These are phyloP conservation scores for Epichloe gansuensis DNA, from an alignment of 2,329 filamentous ascomycete species.

Conservation along the genomic window DNA sequence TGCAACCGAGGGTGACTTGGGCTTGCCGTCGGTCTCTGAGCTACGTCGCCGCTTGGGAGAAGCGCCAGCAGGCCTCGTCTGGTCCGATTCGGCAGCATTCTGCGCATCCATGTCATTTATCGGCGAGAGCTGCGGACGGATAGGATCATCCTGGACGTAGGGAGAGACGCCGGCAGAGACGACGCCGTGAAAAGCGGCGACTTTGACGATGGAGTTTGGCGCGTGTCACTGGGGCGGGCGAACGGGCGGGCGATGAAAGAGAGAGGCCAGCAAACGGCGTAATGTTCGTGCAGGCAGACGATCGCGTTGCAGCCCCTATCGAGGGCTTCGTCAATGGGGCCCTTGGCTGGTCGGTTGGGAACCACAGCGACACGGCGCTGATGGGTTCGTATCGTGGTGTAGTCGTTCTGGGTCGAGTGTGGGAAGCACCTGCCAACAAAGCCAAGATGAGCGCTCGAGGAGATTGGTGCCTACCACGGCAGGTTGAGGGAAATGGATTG, in stretches of 20 bases:
- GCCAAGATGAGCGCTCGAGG: background rate
- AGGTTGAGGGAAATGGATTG: background rate
- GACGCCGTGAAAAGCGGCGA: conserved; percentile 6
- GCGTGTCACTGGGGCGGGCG: background rate
- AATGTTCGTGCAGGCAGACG: conserved; percentile 5
- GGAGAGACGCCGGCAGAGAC: conserved; percentile 7
- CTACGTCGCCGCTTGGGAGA: conserved; percentile 32
- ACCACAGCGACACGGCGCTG: background rate
- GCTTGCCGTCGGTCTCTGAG: conserved; percentile 13
- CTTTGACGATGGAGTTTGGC: background rate
- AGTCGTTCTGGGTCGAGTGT: background rate
- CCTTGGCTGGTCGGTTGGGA: background rate
- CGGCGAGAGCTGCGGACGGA: conserved; percentile 35
- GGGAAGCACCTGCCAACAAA: background rate
- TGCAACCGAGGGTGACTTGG: conserved; percentile 6
- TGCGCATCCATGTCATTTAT: conserved; percentile 59
- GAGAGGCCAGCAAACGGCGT: background rate
- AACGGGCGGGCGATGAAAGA: too few species aligned
- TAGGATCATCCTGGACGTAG: conserved; percentile 46
- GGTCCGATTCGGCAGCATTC: conserved; percentile 52
- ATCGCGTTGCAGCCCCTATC: conserved; percentile 4
- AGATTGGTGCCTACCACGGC: background rate
- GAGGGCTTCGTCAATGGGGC: conserved; percentile 2
- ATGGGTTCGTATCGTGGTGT: background rate
- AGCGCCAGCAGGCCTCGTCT: conserved; percentile 45